A percentile compares a stretch with the other conserved stretches of the same genome.
phyloP scores from a whole-genome alignment of 306 rosid genomes.

The Dalbergia cultrata region DNA sequence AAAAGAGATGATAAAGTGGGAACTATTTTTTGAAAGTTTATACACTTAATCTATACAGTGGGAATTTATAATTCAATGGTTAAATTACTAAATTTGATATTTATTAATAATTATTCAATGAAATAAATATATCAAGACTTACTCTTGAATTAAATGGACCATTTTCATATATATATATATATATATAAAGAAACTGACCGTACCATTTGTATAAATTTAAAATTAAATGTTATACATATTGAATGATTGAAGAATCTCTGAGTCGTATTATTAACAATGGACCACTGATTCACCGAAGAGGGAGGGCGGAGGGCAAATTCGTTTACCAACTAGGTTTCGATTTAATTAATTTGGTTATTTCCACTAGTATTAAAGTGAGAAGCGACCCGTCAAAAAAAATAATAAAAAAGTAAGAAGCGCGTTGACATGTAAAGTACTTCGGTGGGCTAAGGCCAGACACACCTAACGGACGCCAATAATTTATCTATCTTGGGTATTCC shows the following conservation, averaged over 20 bases:
- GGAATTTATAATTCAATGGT: too few species aligned
- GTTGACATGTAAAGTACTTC: slow-evolving; percentile 35
- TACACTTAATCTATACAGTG: too few species aligned
- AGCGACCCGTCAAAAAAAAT: too few species aligned
- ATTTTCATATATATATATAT: too few species aligned
- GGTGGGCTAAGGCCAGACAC: not conserved
- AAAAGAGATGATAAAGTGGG: too few species aligned
- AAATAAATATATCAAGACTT: too few species aligned
- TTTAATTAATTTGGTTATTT: slow-evolving; percentile 13
- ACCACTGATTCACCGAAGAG: not conserved
- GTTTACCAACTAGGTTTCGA: not conserved
- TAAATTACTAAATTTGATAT: too few species aligned
- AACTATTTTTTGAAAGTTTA: too few species aligned
- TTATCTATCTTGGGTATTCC: not conserved
- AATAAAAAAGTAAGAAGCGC: slow-evolving; percentile 28
- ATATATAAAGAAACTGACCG: not conserved
- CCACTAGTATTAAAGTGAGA: slow-evolving; percentile 12
- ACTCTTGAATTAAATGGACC: too few species aligned
- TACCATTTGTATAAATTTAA: not conserved
- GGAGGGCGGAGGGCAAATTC: slow-evolving; percentile 19
- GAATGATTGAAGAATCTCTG: slow-evolving; percentile 2
- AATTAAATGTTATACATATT: not conserved
- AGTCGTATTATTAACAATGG: slow-evolving; percentile 10
- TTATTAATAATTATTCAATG: too few species aligned
- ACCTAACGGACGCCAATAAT: not conserved